Conservation (phyloP, 2,329 filamentous ascomycete species). For the Xylaria sp. region DNA sequence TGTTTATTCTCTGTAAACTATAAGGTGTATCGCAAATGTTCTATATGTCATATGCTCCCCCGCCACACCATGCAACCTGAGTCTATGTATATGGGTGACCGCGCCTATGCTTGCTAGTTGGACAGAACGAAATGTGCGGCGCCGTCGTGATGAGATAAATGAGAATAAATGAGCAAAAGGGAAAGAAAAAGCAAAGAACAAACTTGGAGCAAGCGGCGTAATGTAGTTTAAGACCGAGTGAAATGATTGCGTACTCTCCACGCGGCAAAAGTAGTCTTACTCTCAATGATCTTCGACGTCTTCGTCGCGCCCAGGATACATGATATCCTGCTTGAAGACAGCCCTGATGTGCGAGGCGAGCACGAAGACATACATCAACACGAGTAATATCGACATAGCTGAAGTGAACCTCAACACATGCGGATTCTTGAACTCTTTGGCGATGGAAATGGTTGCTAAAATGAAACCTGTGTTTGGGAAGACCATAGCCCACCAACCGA, state of each 20-base stretch:
- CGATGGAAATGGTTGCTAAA: constrained; percentile 66
- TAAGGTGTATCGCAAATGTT: too few relatives aligned
- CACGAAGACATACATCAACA: constrained; percentile 57
- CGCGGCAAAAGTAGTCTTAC: not conserved
- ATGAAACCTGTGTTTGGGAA: constrained; percentile 72
- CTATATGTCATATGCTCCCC: too few relatives aligned
- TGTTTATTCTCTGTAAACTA: too few relatives aligned
- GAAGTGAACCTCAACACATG: constrained; percentile 60
- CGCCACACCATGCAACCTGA: not conserved
- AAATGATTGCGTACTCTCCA: not conserved
- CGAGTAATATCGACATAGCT: constrained; percentile 61
- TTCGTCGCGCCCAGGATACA: constrained; percentile 66
- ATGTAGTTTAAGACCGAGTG: not conserved
- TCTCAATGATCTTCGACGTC: constrained; percentile 60
- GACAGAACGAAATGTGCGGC: not conserved
- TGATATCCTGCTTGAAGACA: constrained; percentile 63
- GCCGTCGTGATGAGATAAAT: not conserved
- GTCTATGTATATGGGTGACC: not conserved
- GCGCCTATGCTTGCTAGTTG: not conserved
- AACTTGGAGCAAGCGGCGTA: not conserved
- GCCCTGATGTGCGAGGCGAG: constrained; percentile 59
- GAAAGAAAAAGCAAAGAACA: not conserved
- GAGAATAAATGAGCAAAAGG: not conserved
- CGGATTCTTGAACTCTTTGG: constrained; percentile 58
- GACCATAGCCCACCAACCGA: constrained; percentile 73